These are phyloP conservation scores for Pyrenopolyporus hunteri DNA, from an alignment of 495 filamentous ascomycete genomes.

Conservation along the genomic window DNA sequence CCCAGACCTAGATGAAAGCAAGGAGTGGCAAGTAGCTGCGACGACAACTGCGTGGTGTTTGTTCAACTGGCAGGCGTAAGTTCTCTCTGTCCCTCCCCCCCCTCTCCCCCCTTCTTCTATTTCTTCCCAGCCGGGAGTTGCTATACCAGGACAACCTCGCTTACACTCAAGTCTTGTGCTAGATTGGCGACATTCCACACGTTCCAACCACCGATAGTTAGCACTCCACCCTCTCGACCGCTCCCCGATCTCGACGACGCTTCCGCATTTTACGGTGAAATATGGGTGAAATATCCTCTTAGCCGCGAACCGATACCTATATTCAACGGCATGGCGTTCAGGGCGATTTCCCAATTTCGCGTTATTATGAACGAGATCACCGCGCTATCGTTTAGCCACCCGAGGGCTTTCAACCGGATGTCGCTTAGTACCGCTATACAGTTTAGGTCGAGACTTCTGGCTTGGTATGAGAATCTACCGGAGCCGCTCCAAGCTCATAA, in stretches of 20 bases:
- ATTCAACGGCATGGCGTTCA: conserved; percentile 38
- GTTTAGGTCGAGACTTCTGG: conserved; percentile 35
- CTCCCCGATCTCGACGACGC: conserved; percentile 39
- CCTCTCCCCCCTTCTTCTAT: too few relatives aligned
- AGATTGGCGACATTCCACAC: conserved; percentile 38
- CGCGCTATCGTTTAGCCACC: conserved; percentile 12
- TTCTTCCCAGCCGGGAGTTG: too few relatives aligned
- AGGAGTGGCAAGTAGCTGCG: conserved; percentile 35
- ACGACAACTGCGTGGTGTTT: conserved; percentile 46
- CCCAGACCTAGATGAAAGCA: conserved; percentile 24
- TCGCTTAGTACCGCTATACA: conserved; percentile 29
- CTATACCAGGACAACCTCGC: background rate
- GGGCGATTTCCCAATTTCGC: conserved; percentile 44
- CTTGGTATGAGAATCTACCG: conserved; percentile 42
- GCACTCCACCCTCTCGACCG: conserved; percentile 35
- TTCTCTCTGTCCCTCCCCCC: background rate
- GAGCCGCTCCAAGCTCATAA: conserved; percentile 42
- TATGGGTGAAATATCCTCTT: conserved; percentile 44
- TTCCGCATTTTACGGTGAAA: conserved; percentile 45
- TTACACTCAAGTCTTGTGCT: background rate
- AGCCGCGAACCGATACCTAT: conserved; percentile 32
- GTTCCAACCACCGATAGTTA: conserved; percentile 37
- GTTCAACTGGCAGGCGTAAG: conserved; percentile 48
- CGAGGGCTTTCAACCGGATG: conserved; percentile 17
- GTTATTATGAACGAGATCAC: conserved; percentile 42